These are phyloP conservation scores for Tricladium varicosporioides DNA, from an alignment of 2,329 filamentous ascomycete species.

Conservation along the genomic window DNA sequence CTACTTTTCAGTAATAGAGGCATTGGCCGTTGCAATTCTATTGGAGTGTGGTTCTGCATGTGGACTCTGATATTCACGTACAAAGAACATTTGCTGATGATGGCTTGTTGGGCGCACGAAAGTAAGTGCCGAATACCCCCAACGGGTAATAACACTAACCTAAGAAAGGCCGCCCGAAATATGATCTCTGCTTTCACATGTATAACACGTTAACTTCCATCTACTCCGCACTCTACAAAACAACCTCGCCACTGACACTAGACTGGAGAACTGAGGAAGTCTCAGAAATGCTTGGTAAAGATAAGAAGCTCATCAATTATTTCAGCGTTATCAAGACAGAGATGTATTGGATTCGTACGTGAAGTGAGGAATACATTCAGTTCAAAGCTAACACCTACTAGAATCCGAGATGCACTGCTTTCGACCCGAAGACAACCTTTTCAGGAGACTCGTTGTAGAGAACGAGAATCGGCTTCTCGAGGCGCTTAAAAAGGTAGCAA, in stretches of 20 bases:
- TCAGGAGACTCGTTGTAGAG: constrained; percentile 5
- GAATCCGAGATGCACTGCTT: not conserved
- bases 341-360: constrained; percentile 11
- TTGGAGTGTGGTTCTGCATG: constrained; percentile 1
- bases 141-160: no score
- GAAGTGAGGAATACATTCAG: not conserved
- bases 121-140: no score
- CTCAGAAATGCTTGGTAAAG: not conserved
- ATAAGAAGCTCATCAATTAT: not conserved
- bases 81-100: constrained; percentile 7
- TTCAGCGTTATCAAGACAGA: constrained; percentile 11
- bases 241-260: constrained; percentile 6
- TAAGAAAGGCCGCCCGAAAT: not conserved
- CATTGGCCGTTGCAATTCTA: not conserved
- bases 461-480: constrained; percentile 2
- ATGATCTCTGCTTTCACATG: constrained; percentile 1
- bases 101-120: no score
- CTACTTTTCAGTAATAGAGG: not conserved
- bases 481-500: constrained; percentile 4
- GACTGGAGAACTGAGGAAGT: constrained; percentile 6
- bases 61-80: constrained; percentile 1
- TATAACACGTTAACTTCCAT: constrained; percentile 7
- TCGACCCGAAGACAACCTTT: constrained; percentile 1
- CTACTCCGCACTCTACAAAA: constrained; percentile 8
- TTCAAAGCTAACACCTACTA: not conserved